Conservation (phyloP, 2,329 filamentous ascomycete genomes). For the Lachnellula arida region DNA sequence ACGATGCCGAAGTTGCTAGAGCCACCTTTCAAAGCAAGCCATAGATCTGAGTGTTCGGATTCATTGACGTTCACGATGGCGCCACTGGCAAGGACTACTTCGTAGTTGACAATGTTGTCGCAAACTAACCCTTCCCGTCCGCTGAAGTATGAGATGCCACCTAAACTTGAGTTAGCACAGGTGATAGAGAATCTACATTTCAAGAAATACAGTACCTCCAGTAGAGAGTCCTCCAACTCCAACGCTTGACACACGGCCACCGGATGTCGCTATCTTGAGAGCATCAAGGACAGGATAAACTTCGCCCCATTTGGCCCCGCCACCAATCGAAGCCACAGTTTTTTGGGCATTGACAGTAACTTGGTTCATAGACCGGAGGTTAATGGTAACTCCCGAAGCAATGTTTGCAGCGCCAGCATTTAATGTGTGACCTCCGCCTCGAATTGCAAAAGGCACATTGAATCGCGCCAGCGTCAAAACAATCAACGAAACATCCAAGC, state of each 20-base stretch:
- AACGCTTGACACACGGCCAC: constrained; percentile 34
- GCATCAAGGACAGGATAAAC: constrained; percentile 35
- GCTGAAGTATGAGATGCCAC: constrained; percentile 12
- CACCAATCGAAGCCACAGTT: constrained; percentile 30
- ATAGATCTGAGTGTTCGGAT: constrained; percentile 43
- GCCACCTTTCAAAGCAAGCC: constrained; percentile 50
- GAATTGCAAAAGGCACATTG: constrained; percentile 38
- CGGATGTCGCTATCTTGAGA: constrained; percentile 30
- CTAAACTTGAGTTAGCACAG: constrained; percentile 5
- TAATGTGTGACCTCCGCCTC: constrained; percentile 45
- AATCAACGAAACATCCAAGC: background rate
- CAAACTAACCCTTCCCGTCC: constrained; percentile 42
- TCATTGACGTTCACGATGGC: constrained; percentile 42
- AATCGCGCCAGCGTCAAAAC: background rate
- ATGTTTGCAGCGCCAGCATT: constrained; percentile 43
- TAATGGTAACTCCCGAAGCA: constrained; percentile 43
- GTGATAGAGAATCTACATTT: too few species aligned
- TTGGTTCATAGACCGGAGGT: constrained; percentile 32
- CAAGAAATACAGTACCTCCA: constrained; percentile 21
- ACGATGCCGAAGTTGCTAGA: constrained; percentile 52
- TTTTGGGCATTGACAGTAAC: constrained; percentile 25
- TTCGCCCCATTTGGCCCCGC: constrained; percentile 35
- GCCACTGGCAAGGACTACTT: constrained; percentile 49
- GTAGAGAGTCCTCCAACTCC: constrained; percentile 38
- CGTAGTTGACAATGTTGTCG: constrained; percentile 41